A percentile compares a stretch with the other conserved stretches of the same genome.
Conservation (phyloP, 2,329 filamentous ascomycete genomes). For the Calonectria henricotiae region DNA sequence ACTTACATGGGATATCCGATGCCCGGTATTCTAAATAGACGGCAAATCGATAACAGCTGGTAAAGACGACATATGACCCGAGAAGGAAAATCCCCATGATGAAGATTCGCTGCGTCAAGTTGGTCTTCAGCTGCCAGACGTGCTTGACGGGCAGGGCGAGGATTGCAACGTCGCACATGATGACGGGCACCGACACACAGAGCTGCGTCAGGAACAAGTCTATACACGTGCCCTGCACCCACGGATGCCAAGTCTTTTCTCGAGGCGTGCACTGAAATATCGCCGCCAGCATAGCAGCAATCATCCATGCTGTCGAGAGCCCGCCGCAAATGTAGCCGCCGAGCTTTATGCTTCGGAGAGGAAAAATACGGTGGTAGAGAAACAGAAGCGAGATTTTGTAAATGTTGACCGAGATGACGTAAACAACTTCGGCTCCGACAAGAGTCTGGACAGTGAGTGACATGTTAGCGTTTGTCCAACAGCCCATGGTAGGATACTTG, state of each 20-base stretch:
- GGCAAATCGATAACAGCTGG: slow-evolving; percentile 7
- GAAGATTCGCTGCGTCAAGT: slow-evolving; percentile 3
- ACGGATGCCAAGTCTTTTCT: slow-evolving; percentile 5
- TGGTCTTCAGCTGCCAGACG: slow-evolving; percentile 15
- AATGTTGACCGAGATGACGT: background rate
- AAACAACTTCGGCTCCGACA: slow-evolving; percentile 6
- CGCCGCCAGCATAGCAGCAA: background rate
- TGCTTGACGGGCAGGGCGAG: slow-evolving; percentile 9
- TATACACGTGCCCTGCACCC: slow-evolving; percentile 1
- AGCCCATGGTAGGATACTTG: no score
- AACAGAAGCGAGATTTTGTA: slow-evolving; percentile 18
- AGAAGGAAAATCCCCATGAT: slow-evolving; percentile 18
- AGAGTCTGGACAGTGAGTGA: background rate
- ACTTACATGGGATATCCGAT: slow-evolving; percentile 3
- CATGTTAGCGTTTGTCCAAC: no score
- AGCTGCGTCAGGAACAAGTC: slow-evolving; percentile 7
- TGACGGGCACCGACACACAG: slow-evolving; percentile 9
- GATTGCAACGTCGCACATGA: slow-evolving; percentile 20
- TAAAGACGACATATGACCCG: slow-evolving; percentile 9
- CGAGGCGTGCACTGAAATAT: background rate
- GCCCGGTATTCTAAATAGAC: slow-evolving; percentile 1
- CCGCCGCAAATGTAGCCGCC: slow-evolving; percentile 10
- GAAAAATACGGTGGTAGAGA: slow-evolving; percentile 12
- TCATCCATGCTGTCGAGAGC: background rate
- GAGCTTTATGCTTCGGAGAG: background rate